A percentile compares a stretch with the other conserved stretches of the same genome.
phyloP scores from a whole-genome alignment of 1,284 basidiomycete genomes.

The Cystobasidium pallidum region DNA sequence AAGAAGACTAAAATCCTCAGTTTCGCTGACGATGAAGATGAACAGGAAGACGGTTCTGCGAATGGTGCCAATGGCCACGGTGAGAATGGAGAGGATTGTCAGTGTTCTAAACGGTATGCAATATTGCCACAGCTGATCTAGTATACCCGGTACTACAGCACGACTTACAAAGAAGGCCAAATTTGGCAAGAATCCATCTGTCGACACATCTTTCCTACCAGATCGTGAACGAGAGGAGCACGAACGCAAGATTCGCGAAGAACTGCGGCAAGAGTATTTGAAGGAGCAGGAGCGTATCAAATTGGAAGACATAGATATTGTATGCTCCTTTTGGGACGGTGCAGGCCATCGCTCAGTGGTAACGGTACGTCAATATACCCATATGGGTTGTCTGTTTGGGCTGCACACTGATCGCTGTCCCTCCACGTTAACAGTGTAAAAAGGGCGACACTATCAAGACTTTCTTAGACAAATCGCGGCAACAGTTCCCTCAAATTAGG shows the following conservation, averaged over 20 bases:
- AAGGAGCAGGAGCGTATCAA: slow-evolving; percentile 85
- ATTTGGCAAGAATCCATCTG: slow-evolving; percentile 89
- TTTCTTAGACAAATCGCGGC: slow-evolving; percentile 90
- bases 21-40: slow-evolving; percentile 70
- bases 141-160: neutral
- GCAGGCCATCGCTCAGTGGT: slow-evolving; percentile 94
- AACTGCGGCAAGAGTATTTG: slow-evolving; percentile 87
- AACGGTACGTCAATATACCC: slow-evolving; percentile 65
- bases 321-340: slow-evolving; percentile 98
- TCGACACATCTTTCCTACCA: slow-evolving; percentile 97
- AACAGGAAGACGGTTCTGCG: slow-evolving; percentile 52
- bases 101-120: neutral
- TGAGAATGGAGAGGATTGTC: slow-evolving; percentile 41
- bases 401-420: neutral
- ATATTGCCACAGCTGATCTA: slow-evolving; percentile 14
- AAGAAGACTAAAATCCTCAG: slow-evolving; percentile 63
- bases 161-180: slow-evolving; percentile 68
- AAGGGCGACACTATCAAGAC: slow-evolving; percentile 91
- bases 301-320: slow-evolving; percentile 84
- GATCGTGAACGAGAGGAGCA: slow-evolving; percentile 93
- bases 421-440: slow-evolving; percentile 70
- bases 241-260: slow-evolving; percentile 84
- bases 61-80: slow-evolving; percentile 35
- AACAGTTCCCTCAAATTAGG: slow-evolving; percentile 88
- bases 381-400: slow-evolving; percentile 11